These are phyloP conservation scores for Ophiostoma ulmi DNA, from an alignment of 2,329 filamentous ascomycete genomes.

Conservation along the genomic window DNA sequence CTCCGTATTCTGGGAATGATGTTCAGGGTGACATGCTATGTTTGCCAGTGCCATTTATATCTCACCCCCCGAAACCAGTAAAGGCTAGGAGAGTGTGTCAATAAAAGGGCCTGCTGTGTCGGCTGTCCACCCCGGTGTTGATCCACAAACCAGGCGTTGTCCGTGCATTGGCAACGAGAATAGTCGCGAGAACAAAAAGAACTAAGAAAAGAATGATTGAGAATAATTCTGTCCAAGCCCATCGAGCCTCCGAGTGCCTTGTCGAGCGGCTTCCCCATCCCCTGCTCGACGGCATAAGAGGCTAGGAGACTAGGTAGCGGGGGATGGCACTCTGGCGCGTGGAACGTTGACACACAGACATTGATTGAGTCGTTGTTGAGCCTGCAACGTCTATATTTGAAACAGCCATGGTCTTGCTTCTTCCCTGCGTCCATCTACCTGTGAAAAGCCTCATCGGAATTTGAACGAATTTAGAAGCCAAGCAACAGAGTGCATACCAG, in stretches of 20 bases:
- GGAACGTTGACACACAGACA: constrained; percentile 24
- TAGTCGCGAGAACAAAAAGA: constrained; percentile 5
- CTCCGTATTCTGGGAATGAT: background rate
- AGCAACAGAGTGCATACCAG: background rate
- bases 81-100: constrained; percentile 7
- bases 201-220: background rate
- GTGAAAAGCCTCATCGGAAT: background rate
- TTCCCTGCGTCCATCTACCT: background rate
- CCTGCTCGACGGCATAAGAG: constrained; percentile 6
- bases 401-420: constrained; percentile 23
- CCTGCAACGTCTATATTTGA: constrained; percentile 22
- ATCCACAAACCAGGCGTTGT: constrained; percentile 13
- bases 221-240: background rate
- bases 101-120: constrained; percentile 19
- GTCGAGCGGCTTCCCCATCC: background rate
- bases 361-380: constrained; percentile 17
- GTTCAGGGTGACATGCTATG: constrained; percentile 10
- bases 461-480: background rate
- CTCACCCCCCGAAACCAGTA: constrained; percentile 16
- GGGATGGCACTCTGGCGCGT: constrained; percentile 20
- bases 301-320: constrained; percentile 14
- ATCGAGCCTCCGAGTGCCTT: too few species aligned
- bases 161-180: constrained; percentile 16
- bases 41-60: constrained; percentile 15
- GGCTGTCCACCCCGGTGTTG: constrained; percentile 18